These are phyloP conservation scores for Kwoniella newhampshirensis DNA, from an alignment of 768 basidiomycete species.

Conservation along the genomic window DNA sequence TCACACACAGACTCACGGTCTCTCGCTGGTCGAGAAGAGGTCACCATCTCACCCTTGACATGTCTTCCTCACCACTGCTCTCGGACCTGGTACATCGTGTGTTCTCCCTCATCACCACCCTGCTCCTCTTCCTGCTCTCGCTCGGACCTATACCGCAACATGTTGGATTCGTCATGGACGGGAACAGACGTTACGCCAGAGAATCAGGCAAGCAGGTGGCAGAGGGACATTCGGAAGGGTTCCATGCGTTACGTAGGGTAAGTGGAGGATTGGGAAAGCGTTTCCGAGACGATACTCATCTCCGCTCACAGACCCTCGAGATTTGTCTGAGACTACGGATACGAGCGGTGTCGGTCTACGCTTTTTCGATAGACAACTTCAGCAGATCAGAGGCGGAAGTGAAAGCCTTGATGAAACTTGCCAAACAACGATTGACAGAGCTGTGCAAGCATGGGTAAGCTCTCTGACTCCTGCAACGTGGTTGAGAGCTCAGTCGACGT, in stretches of 20 bases:
- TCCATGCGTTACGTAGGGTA: constrained; percentile 73
- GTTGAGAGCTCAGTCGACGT: background rate
- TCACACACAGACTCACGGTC: background rate
- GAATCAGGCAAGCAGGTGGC: constrained; percentile 61
- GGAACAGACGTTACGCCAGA: constrained; percentile 83
- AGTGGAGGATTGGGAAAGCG: constrained; percentile 44
- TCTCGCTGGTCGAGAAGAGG: background rate
- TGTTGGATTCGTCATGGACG: constrained; percentile 96
- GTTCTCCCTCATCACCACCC: constrained; percentile 29
- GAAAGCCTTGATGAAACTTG: constrained; percentile 78
- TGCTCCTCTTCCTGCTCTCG: constrained; percentile 67
- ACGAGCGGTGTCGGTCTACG: constrained; percentile 85
- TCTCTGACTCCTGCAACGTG: background rate
- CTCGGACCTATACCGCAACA: constrained; percentile 84
- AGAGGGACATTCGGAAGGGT: constrained; percentile 84
- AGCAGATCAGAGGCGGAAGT: constrained; percentile 83
- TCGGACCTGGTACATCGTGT: constrained; percentile 23
- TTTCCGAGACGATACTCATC: no score
- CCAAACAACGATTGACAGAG: constrained; percentile 73
- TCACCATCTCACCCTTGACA: background rate
- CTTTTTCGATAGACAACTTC: constrained; percentile 98
- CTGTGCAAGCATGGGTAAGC: constrained; percentile 77
- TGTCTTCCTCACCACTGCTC: constrained; percentile 4
- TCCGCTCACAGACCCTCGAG: constrained; percentile 67
- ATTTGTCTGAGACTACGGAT: constrained; percentile 78